Base-by-base conservation (phyloP, 257 asterid species). In the Galeopsis tetrahit region DNA sequence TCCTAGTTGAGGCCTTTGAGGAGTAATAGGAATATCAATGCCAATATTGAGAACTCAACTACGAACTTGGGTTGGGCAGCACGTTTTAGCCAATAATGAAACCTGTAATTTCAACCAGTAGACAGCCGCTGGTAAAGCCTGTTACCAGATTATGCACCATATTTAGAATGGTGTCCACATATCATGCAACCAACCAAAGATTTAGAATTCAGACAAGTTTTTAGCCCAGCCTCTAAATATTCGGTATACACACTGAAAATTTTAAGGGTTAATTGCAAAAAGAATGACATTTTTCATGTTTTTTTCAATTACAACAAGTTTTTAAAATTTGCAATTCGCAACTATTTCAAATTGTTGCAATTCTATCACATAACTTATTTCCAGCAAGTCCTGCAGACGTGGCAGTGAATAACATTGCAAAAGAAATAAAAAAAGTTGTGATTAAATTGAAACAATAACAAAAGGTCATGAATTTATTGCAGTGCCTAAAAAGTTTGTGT, bases 71-170 rank as follows among this genome's bases (percentile, higher is more conserved):
- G 87, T 64, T 61, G 76, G 32, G 74, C 5, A 33, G 74, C 68
- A 21, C 74, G 92, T 61, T 84, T 80, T 46, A 83, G 49, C 77
- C 71, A 72, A 69, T 67, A 77, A 82, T 87, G 86, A 96, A 92
- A 93, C 98, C 98, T 93, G 98, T 87, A 91, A 93, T 92, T 91
- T 92, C 86, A 93, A 88, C 93, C 96, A 93, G 98, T 81, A 90
- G 91, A 93, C 64, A 93, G 91, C 92, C 87, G 96, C 97, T 93
- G 86, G 81, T 93, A 85, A 93, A 93, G 89, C 97, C 98, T 90
- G 98, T 76, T 83, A 69, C 82, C 88, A 88, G 82, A 82, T 85
- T 79, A 79, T 82, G 78, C 89, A 84, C 93, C 90, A 84, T 86
- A 91, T 80, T 84, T 72, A 87, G 92, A 84, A 86, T 77, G 89